These are phyloP conservation scores for Halocafeteria seosinensis DNA, from an alignment of 108 stramenopile genomes.

Conservation along the genomic window DNA sequence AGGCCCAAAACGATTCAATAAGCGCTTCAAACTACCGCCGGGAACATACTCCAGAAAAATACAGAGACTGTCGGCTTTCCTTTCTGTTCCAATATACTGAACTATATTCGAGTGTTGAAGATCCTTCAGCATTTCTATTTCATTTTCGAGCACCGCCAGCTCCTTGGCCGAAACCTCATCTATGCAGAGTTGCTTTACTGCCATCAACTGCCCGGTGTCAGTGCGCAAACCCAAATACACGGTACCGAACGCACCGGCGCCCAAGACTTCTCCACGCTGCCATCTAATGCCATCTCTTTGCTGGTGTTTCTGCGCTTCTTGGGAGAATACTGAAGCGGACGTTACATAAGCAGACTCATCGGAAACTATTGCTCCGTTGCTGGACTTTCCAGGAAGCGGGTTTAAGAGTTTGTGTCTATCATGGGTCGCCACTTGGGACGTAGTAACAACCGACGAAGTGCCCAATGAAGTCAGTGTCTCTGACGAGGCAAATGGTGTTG, in stretches of 20 bases:
- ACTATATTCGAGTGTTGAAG: slow-evolving; percentile 38
- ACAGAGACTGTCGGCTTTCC: background rate
- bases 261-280: slow-evolving; percentile 36
- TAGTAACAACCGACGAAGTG: background rate
- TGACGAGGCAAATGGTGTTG: too few relatives aligned
- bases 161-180: slow-evolving; percentile 6
- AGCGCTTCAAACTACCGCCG: slow-evolving; percentile 15
- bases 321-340: background rate
- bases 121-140: slow-evolving; percentile 22
- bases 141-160: slow-evolving; percentile 25
- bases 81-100: slow-evolving; percentile 28
- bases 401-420: too few relatives aligned
- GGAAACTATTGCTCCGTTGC: too few relatives aligned
- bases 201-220: slow-evolving; percentile 39
- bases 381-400: too few relatives aligned
- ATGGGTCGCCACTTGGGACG: too few relatives aligned
- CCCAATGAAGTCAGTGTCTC: background rate
- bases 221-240: slow-evolving; percentile 36
- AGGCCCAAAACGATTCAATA: slow-evolving; percentile 20
- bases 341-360: too few relatives aligned
- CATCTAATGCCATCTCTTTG: slow-evolving; percentile 8
- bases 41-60: slow-evolving; percentile 38
- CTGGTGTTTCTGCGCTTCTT: background rate
- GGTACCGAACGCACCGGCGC: slow-evolving; percentile 28
- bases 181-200: slow-evolving; percentile 32